A percentile compares a stretch with the other conserved stretches of the same genome.
Evolutionary conservation across 2,329 filamentous ascomycete genomes (phyloP).

Genomic region (Aciculosporium take): DNA sequence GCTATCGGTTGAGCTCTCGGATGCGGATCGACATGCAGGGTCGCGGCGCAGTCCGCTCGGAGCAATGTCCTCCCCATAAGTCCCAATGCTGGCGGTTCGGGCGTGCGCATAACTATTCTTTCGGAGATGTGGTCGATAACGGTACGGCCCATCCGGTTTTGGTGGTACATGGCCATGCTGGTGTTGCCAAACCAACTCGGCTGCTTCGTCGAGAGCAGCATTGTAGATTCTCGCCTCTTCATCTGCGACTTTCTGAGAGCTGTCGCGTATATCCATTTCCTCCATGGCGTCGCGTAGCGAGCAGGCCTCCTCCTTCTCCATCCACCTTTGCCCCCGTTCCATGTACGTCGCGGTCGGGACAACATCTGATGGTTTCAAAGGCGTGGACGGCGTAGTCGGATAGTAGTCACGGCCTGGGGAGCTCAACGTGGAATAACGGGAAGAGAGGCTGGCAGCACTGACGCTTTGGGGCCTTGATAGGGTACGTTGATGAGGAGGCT

Average conservation of each 20-base stretch:
- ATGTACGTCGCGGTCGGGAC: constrained; percentile 56
- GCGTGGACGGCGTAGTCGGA: constrained; percentile 25
- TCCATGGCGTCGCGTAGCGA: constrained; percentile 60
- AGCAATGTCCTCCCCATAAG: constrained; percentile 27
- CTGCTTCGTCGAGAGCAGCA: constrained; percentile 62
- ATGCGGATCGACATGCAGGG: constrained; percentile 30
- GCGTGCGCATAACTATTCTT: constrained; percentile 59
- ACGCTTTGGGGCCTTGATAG: constrained; percentile 25
- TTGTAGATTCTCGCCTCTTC: constrained; percentile 53
- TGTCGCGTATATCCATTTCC: constrained; percentile 47
- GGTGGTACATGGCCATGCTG: constrained; percentile 38
- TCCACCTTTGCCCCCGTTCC: constrained; percentile 60
- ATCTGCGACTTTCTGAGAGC: constrained; percentile 17
- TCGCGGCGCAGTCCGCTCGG: constrained; percentile 31
- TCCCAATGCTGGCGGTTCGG: constrained; percentile 44
- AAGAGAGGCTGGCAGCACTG: constrained; percentile 29
- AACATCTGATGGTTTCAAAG: constrained; percentile 43
- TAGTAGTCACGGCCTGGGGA: constrained; percentile 37
- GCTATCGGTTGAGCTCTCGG: constrained; percentile 37
- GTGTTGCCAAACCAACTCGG: constrained; percentile 67
- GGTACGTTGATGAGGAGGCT: constrained; percentile 13
- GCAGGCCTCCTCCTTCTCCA: constrained; percentile 64
- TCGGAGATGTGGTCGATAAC: constrained; percentile 53
- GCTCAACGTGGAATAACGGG: constrained; percentile 34
- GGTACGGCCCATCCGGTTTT: constrained; percentile 46